A percentile compares a stretch with the other conserved stretches of the same genome.
Conservation (phyloP, 1,284 basidiomycete species). For the Malassezia yamatoensis region DNA sequence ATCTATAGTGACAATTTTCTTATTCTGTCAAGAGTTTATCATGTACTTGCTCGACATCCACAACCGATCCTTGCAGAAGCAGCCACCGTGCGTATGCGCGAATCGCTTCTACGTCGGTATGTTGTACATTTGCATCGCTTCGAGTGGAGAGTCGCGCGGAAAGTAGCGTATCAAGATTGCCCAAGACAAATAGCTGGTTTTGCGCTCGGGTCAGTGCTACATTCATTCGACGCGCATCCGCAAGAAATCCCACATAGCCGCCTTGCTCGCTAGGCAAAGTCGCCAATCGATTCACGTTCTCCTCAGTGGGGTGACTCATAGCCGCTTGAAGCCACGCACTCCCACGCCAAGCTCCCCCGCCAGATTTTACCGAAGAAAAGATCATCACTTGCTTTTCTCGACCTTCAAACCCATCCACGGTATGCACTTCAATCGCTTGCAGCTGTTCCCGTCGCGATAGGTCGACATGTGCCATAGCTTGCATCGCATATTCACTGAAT, state of each 20-base stretch:
- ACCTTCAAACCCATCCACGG: constrained; percentile 89
- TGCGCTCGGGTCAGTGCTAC: constrained; percentile 90
- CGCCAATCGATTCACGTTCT: constrained; percentile 8
- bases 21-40: constrained; percentile 3
- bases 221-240: constrained; percentile 90
- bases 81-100: constrained; percentile 20
- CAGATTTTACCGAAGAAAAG: constrained; percentile 77
- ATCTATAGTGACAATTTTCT: neutral
- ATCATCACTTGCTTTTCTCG: constrained; percentile 91
- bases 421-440: constrained; percentile 69
- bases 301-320: constrained; percentile 9
- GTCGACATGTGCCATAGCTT: constrained; percentile 6
- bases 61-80: constrained; percentile 19
- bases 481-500: constrained; percentile 7
- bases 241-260: constrained; percentile 72
- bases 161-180: constrained; percentile 63
- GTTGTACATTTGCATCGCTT: constrained; percentile 21
- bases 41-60: constrained; percentile 20
- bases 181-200: constrained; percentile 79
- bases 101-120: constrained; percentile 22
- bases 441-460: constrained; percentile 23
- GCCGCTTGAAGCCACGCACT: constrained; percentile 55
- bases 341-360: constrained; percentile 52
- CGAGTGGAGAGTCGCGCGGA: constrained; percentile 49
- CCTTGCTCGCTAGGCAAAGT: constrained; percentile 14